Evolutionary conservation across 352 stramenopile species (phyloP).

Genomic region (Globisporangium carolinianum): DNA sequence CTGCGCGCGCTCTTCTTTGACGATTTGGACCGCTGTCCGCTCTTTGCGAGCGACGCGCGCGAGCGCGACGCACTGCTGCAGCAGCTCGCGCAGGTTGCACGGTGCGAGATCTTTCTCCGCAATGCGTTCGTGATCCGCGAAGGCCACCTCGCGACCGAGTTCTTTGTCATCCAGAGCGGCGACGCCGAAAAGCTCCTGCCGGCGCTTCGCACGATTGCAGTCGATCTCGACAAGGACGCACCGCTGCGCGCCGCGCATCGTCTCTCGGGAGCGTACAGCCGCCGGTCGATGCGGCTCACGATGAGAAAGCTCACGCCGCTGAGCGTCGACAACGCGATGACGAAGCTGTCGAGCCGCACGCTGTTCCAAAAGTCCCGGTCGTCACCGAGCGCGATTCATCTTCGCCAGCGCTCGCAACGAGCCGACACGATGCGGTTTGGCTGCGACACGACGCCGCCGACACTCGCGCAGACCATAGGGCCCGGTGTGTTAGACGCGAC

Average conservation of each 20-base stretch:
- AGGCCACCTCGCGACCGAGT: conserved; percentile 50
- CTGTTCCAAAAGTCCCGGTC: background rate
- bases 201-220: conserved; percentile 12
- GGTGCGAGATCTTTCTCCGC: conserved; percentile 55
- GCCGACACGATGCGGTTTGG: background rate
- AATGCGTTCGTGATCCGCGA: conserved; percentile 47
- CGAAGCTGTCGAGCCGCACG: conserved; percentile 4
- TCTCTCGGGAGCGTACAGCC: background rate
- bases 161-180: conserved; percentile 61
- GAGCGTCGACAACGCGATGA: background rate
- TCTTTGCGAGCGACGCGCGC: conserved; percentile 16
- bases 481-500: background rate
- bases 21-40: conserved; percentile 25
- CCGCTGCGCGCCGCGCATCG: background rate
- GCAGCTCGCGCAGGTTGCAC: conserved; percentile 21
- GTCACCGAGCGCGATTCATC: background rate
- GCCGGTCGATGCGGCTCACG: background rate
- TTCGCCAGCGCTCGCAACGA: background rate
- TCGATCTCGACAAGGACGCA: background rate
- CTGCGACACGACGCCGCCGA: background rate
- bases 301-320: conserved; percentile 2
- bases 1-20: conserved; percentile 24
- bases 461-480: background rate
- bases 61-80: conserved; percentile 20
- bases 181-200: conserved; percentile 50